A percentile compares a stretch with the other conserved stretches of the same genome.
phyloP scores from a whole-genome alignment of 139 green algal species.

The Chlorella sp. region DNA sequence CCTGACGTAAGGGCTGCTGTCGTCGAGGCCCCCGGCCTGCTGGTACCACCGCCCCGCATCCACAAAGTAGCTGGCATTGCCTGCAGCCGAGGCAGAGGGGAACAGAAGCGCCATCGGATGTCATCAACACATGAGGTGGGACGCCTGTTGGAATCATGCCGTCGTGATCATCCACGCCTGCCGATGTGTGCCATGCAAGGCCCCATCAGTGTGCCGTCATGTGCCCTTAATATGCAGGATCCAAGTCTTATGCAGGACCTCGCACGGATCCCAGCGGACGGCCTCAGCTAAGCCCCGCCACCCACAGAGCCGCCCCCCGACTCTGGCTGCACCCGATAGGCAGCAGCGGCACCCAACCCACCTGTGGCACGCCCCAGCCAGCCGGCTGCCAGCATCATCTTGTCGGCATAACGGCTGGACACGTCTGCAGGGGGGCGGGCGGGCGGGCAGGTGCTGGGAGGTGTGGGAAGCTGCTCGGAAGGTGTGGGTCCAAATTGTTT shows the following conservation, averaged over 20 bases:
- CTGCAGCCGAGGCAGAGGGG: neutral
- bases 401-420: neutral
- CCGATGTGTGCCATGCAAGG: too few relatives aligned
- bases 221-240: too few relatives aligned
- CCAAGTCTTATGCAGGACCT: too few relatives aligned
- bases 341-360: neutral
- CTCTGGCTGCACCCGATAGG: neutral
- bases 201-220: too few relatives aligned
- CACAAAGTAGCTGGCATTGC: neutral
- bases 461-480: too few relatives aligned
- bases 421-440: neutral
- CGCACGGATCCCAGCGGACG: neutral
- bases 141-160: neutral
- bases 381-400: constrained; percentile 19
- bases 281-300: neutral
- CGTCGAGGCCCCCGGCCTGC: neutral
- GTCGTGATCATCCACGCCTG: neutral
- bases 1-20: neutral
- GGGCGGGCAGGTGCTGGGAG: too few relatives aligned
- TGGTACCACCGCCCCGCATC: neutral
- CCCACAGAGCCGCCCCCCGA: neutral
- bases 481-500: too few relatives aligned
- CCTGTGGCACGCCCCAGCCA: constrained; percentile 20
- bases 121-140: neutral
- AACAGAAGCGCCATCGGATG: neutral